Percentiles rank a stretch among this genome's conserved stretches.
Evolutionary conservation across 495 filamentous ascomycete species (phyloP).

Genomic region (Neurospora sp.): DNA sequence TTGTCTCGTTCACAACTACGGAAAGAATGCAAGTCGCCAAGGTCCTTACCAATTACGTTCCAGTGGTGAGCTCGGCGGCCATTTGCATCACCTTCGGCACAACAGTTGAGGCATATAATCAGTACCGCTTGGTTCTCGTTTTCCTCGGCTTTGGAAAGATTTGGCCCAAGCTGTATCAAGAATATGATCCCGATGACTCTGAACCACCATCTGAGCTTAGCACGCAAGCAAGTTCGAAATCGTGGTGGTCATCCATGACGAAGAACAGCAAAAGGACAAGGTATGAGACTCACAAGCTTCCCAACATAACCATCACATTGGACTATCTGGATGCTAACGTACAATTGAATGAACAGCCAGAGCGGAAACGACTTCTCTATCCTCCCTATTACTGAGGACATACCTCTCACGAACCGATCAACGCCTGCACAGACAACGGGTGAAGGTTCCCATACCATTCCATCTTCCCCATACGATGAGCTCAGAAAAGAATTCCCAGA

Average conservation of each 20-base stretch:
- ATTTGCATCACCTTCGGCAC: slow-evolving; percentile 76
- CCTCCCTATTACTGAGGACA: slow-evolving; percentile 6
- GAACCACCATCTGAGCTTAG: background rate
- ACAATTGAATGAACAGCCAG: background rate
- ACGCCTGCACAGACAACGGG: background rate
- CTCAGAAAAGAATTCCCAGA: background rate
- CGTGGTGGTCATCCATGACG: slow-evolving; percentile 7
- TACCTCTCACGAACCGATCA: background rate
- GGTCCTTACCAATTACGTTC: slow-evolving; percentile 59
- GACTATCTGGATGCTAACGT: background rate
- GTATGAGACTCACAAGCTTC: background rate
- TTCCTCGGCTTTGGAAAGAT: slow-evolving; percentile 39
- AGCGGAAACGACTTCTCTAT: slow-evolving; percentile 8
- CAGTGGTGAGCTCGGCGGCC: slow-evolving; percentile 47
- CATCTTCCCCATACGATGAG: background rate
- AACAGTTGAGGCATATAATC: slow-evolving; percentile 61
- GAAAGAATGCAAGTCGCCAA: slow-evolving; percentile 31
- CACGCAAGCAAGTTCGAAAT: background rate
- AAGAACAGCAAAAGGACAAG: background rate
- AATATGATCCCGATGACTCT: slow-evolving; percentile 13
- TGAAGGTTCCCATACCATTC: background rate
- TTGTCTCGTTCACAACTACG: slow-evolving; percentile 53
- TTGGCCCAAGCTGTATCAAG: slow-evolving; percentile 31
- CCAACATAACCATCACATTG: background rate
- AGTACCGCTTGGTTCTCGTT: slow-evolving; percentile 53